These are phyloP conservation scores for Gilbertella persicaria DNA, from an alignment of 371 early-diverging fungal genomes.

Conservation along the genomic window DNA sequence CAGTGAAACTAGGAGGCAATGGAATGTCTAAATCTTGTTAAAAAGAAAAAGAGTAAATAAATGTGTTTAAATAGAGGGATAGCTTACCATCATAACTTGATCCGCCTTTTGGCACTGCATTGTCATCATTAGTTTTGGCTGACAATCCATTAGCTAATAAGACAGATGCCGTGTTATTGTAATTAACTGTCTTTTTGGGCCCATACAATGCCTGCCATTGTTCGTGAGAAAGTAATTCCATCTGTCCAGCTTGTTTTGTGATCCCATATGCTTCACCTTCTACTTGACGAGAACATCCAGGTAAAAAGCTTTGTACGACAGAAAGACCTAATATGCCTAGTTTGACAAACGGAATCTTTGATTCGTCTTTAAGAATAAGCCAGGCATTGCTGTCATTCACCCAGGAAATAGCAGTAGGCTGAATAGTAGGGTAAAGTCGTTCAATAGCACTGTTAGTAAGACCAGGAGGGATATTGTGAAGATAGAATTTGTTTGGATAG, in stretches of 20 bases:
- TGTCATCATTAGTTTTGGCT: not conserved
- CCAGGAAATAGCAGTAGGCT: conserved; percentile 48
- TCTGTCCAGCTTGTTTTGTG: conserved; percentile 35
- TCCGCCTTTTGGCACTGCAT: conserved; percentile 18
- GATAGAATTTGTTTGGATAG: conserved; percentile 37
- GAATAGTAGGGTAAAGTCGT: conserved; percentile 40
- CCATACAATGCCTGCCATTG: conserved; percentile 24
- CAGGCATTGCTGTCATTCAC: conserved; percentile 42
- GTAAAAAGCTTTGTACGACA: conserved; percentile 27
- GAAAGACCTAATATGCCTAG: conserved; percentile 30
- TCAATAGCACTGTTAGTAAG: conserved; percentile 39
- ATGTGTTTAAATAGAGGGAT: not conserved
- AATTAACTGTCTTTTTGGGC: conserved; percentile 16
- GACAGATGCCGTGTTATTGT: conserved; percentile 12
- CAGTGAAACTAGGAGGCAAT: conserved; percentile 18
- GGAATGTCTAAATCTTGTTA: conserved; percentile 18
- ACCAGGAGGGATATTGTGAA: conserved; percentile 48
- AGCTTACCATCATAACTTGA: conserved; percentile 24
- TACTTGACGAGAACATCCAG: conserved; percentile 24
- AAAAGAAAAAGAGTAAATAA: not conserved
- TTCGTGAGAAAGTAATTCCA: conserved; percentile 32
- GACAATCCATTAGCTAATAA: too few species aligned
- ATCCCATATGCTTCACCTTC: conserved; percentile 29
- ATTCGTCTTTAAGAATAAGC: conserved; percentile 43
- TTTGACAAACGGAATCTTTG: conserved; percentile 27